Base-by-base conservation (phyloP, 257 asterid species). In the Penstemon eatonii region DNA sequence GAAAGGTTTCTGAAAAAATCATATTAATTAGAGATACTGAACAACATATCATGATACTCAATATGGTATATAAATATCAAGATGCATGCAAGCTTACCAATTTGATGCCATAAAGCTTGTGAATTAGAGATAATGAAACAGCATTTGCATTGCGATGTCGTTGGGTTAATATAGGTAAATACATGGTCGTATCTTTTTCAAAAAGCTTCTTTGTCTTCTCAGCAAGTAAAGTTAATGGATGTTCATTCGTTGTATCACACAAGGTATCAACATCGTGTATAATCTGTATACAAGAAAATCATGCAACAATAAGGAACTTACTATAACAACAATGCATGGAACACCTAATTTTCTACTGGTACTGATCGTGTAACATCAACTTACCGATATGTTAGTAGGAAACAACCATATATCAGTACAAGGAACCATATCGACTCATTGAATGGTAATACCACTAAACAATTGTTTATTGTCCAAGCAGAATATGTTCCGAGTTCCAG, bases 91-190 rank as follows among this genome's bases (percentile, higher is more conserved):
- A 56, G 55, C 80, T 76, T 79, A 93, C 99, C 87, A 93, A 86
- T 80, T 87, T 93, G 73, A 84, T 72, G 53, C 99, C 96, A 67
- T 85, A 93, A 62, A 93, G 90, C 84, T 87, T 93, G 85, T 93
- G 99, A 70, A 93, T 56, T 54, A 90, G 93, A 75, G 96, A 93
- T 57, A 95, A 94, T 56, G 92, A 85, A 79, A 90, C 86, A 75
- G 92, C 95, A 83, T 83, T 72, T 60, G 89, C 97, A 78, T 80
- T 83, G 61, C 75, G 88, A 75, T 88, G 96, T 78, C 96, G 74
- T 77, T 76, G 81, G 76, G 87, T 66, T 63, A 93, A 76, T 73
- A 87, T 87, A 71, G 99, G 97, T 75, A 83, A 79, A 81, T 90
- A 89, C 73, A 80, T 47, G 66, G 84, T 66, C 19, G 79, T 77